Evolutionary conservation across 1,284 basidiomycete genomes (phyloP).

Genomic region (Tilletia caries): DNA sequence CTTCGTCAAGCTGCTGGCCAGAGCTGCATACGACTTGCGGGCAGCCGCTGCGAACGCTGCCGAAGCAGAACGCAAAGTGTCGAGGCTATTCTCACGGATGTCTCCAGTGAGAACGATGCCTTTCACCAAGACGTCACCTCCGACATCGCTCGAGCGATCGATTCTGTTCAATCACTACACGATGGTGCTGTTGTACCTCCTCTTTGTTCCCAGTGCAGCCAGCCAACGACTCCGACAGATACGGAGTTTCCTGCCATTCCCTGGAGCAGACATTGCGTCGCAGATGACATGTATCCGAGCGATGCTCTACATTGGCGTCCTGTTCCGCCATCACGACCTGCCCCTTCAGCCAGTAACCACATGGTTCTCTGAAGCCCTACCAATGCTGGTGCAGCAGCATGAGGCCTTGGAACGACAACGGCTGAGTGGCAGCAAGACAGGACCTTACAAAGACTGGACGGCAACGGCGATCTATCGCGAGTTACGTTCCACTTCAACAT

Average conservation of each 20-base stretch:
- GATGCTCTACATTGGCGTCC: conserved; percentile 69
- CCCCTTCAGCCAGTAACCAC: conserved; percentile 62
- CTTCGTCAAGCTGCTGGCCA: conserved; percentile 73
- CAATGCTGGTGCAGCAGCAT: conserved; percentile 64
- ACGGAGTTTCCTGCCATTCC: conserved; percentile 68
- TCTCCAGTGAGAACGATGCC: conserved; percentile 69
- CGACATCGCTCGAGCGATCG: conserved; percentile 66
- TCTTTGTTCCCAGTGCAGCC: conserved; percentile 66
- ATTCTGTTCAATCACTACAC: conserved; percentile 82
- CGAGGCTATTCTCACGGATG: conserved; percentile 73
- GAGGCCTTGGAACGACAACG: conserved; percentile 37
- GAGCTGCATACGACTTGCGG: conserved; percentile 57
- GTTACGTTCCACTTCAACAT: conserved; percentile 17
- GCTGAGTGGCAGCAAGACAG: conserved; percentile 21
- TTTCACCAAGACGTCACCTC: conserved; percentile 39
- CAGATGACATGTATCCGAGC: conserved; percentile 73
- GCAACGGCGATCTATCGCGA: conserved; percentile 7
- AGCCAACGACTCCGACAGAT: conserved; percentile 64
- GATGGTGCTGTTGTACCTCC: conserved; percentile 71
- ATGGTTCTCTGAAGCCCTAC: conserved; percentile 69
- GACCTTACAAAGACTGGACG: conserved; percentile 1
- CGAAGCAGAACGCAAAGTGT: conserved; percentile 58
- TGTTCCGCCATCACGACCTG: conserved; percentile 65
- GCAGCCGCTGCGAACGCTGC: conserved; percentile 20
- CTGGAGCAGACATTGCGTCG: conserved; percentile 67